These are phyloP conservation scores for Actinomortierella wolfii DNA, from an alignment of 371 early-diverging fungal species.

Conservation along the genomic window DNA sequence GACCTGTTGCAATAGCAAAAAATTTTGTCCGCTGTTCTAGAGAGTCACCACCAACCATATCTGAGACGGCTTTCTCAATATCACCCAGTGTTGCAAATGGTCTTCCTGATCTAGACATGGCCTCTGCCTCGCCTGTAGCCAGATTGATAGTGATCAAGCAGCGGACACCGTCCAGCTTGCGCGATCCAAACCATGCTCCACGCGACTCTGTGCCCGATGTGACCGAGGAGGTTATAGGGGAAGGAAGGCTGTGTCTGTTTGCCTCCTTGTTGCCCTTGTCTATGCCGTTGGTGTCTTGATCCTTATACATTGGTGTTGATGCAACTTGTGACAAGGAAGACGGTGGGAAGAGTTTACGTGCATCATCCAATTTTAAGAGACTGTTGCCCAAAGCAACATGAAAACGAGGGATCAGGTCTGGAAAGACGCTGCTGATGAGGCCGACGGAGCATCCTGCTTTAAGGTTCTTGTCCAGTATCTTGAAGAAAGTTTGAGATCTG, in stretches of 20 bases:
- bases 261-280: not conserved
- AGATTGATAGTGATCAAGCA: slow-evolving; percentile 52
- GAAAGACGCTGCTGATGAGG: slow-evolving; percentile 44
- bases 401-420: slow-evolving; percentile 21
- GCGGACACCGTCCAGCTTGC: slow-evolving; percentile 66
- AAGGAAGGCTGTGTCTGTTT: no score
- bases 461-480: slow-evolving; percentile 58
- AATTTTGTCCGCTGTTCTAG: no score
- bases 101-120: slow-evolving; percentile 57
- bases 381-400: slow-evolving; percentile 51
- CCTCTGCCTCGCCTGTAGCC: slow-evolving; percentile 39
- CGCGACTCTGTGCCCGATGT: not conserved
- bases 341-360: slow-evolving; percentile 8
- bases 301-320: not conserved
- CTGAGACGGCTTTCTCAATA: slow-evolving; percentile 44
- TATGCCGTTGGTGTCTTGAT: not conserved
- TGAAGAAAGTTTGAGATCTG: slow-evolving; percentile 50
- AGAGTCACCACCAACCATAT: slow-evolving; percentile 8
- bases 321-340: no score
- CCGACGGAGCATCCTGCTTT: slow-evolving; percentile 55
- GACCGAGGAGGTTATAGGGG: not conserved
- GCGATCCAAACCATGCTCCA: slow-evolving; percentile 54
- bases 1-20: no score
- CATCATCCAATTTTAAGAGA: slow-evolving; percentile 11
- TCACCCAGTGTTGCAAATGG: slow-evolving; percentile 46